Evolutionary conservation across 129 eudicot genomes (phyloP).

Genomic region (Helianthus annuus): HanXRQr2.0-SUNRISE NC_035440.2:134758651-134759150

Average conservation of each 20-base stretch:
- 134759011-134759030: conserved; percentile 6
- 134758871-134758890: conserved; percentile 42
- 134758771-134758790: conserved; percentile 32
- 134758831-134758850: conserved; percentile 44
- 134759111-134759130: background rate
- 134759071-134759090: background rate
- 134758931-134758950: background rate
- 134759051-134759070: background rate
- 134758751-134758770: conserved; percentile 31
- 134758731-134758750: conserved; percentile 29
- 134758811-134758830: conserved; percentile 37
- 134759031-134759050: background rate
- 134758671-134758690: background rate
- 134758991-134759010: background rate
- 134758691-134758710: conserved; percentile 32
- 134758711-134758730: conserved; percentile 37
- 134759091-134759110: background rate
- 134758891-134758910: conserved; percentile 38
- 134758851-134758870: conserved; percentile 44
- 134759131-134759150: background rate
- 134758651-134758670: background rate
- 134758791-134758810: conserved; percentile 27
- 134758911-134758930: background rate
- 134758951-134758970: background rate
- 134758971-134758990: background rate